Evolutionary conservation across 2,329 filamentous ascomycete species (phyloP).

Genomic region (Colletotrichum kahawae): DNA sequence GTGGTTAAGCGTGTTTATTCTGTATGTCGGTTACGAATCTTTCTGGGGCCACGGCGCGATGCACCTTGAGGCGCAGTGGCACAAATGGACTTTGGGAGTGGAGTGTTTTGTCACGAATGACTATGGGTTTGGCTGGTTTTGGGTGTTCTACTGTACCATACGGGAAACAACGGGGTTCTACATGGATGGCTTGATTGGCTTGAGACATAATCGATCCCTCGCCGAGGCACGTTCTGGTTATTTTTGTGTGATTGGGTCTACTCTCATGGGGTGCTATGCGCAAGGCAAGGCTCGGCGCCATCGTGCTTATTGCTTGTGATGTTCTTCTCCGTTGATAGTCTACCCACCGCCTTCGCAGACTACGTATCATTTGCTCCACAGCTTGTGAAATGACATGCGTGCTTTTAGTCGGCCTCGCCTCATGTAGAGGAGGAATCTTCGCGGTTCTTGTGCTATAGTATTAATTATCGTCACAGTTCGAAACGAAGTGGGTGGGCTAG

Average conservation of each 20-base stretch:
- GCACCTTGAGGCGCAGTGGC: slow-evolving; percentile 9
- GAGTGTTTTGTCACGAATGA: slow-evolving; percentile 45
- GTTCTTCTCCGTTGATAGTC: background rate
- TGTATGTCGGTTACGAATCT: slow-evolving; percentile 42
- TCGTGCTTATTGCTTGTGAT: background rate
- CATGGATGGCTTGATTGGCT: slow-evolving; percentile 28
- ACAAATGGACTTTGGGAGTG: slow-evolving; percentile 28
- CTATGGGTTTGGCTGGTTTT: slow-evolving; percentile 48
- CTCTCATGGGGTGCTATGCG: background rate
- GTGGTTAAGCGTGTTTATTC: slow-evolving; percentile 66
- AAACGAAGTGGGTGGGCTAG: background rate
- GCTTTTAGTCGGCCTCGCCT: background rate
- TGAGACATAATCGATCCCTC: slow-evolving; percentile 22
- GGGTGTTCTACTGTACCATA: slow-evolving; percentile 49
- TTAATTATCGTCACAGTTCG: background rate
- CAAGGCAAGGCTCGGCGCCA: background rate
- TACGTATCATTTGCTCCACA: background rate
- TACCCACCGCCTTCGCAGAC: background rate
- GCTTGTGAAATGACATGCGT: background rate
- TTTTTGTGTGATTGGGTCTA: background rate
- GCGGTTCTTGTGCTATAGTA: background rate
- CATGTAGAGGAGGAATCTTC: background rate
- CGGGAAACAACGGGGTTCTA: slow-evolving; percentile 41
- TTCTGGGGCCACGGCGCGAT: slow-evolving; percentile 27
- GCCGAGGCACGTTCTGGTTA: slow-evolving; percentile 20